Evolutionary conservation across 2,329 filamentous ascomycete genomes (phyloP), one percentile per base, ranked within the genome.

Genomic region (Phoma herbarum): DNA sequence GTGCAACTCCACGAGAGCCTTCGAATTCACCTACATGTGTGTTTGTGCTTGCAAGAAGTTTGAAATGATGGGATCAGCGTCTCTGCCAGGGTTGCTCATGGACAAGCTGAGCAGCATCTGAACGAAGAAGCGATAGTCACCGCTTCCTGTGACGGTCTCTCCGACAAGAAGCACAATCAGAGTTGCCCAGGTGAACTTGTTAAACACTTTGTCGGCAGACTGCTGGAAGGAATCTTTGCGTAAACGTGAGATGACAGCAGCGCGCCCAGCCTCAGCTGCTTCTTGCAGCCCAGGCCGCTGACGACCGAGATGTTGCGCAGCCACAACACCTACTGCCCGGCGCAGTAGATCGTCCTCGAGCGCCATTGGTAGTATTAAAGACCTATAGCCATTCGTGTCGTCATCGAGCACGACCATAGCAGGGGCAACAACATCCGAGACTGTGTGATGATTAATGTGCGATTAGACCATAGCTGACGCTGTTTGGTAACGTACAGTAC

Each of bases 341-440:
- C 69, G 68, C 0, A 80, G 69, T 0, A 76, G 64, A 1, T 73
- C 64, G 18, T 80, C 71, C 20, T 79, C 70, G 10, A 72, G 68
- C 0, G 78, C 78, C n/a, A 80, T 72, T 2, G 78, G 77, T 2
- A 80, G 65, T 7, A 80, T 71, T 11, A 79, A 54, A 6, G 79
- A 66, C 23, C 78, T 68, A 41, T 80, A 80, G 14, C 77, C 78
- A 35, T 80, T 80, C 9, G 59, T 66, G 0, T 65, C 47, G 5
- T 62, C 69, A 52, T 80, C 78, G 10, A 79, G 60, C 0, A 80
- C 72, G 1, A 80, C 77, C 78, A 80, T 80, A 20, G 74, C 70
- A 0, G 76, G 73, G 0, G 78, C 78, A 10, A 80, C 72, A 11
- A 55, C 70, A 18, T 75, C 66, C 4, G 78, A 75, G 43, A 79